These are phyloP conservation scores for Uncinocarpus reesii DNA, from an alignment of 2,329 filamentous ascomycete genomes.

Conservation along the genomic window DNA sequence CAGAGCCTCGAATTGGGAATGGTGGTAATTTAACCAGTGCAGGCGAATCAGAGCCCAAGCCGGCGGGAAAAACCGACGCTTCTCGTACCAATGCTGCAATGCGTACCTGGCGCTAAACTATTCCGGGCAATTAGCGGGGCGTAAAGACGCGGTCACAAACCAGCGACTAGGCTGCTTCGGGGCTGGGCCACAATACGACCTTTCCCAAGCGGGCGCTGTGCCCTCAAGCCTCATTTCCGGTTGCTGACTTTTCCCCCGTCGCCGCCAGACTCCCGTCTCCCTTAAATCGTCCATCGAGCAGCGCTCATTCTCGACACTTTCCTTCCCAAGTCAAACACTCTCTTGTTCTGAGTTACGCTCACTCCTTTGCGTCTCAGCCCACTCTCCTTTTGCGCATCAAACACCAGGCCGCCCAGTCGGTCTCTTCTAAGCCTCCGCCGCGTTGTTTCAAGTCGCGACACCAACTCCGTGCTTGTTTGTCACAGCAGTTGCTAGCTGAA, in stretches of 20 bases:
- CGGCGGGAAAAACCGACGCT: not conserved
- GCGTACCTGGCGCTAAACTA: constrained; percentile 9
- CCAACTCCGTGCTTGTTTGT: constrained; percentile 7
- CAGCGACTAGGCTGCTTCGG: not conserved
- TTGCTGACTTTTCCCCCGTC: not conserved
- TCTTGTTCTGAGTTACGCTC: constrained; percentile 13
- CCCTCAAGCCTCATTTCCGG: constrained; percentile 12
- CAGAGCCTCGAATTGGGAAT: not conserved
- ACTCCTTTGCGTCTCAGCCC: constrained; percentile 16
- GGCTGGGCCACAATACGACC: not conserved
- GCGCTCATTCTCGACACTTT: constrained; percentile 9
- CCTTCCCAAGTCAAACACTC: not conserved
- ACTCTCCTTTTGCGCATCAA: constrained; percentile 6
- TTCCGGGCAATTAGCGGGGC: not conserved
- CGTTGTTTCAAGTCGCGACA: constrained; percentile 12
- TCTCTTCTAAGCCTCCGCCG: not conserved
- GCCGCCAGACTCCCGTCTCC: not conserved
- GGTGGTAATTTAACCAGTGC: not conserved
- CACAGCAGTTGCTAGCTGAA: constrained; percentile 8
- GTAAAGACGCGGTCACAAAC: not conserved
- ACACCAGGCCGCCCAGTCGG: not conserved
- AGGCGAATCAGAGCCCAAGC: not conserved
- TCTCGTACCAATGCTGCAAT: not conserved
- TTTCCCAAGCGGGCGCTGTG: not conserved
- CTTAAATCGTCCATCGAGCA: constrained; percentile 11